Evolutionary conservation across 1,284 basidiomycete genomes (phyloP), one percentile per base, ranked within the genome.

Genomic region (Cryptococcus sp.): DNA sequence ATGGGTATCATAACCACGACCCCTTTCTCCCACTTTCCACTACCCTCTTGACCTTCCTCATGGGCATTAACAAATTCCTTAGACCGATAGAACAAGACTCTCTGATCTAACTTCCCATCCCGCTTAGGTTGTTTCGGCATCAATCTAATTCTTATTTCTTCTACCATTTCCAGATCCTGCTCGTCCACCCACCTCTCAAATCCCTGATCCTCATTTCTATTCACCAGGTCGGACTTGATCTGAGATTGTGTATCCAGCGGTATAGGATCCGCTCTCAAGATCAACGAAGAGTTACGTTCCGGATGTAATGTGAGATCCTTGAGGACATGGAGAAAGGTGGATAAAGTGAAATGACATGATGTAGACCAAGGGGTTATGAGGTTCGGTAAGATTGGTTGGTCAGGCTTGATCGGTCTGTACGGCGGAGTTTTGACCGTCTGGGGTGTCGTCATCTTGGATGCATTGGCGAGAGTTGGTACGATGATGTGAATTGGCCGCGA

Each of bases 281-380:
- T 74, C 23, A 71, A 55, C 22, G 59, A 55, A 13, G 71, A 71
- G 54, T 75, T 72, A 9, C 69, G 65, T 52, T 76, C 75, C 1
- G 75, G 73, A 53, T 75, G 73, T 2, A 69, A 54, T 10, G 60
- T 51, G 7, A 69, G 61, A 21, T 65, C 59, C 46, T 66, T 64
- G 31, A 69, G 54, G 0, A 64, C 63, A 1, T 63, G 46, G 24
- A 72, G 53, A 53, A 72, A 73, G 32, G 59, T 47, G 34, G 59
- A 47, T 16, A 64, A 56, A 13, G 57, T 52, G 50, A 71, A 73
- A 52, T 71, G 63, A 23, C 64, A 64, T 18, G 61, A 56, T 3
- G 62, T 52, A 2, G 56, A 7, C 36, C 36, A 39, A 14, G 36
- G 36, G 16, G 14, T 7, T 16, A 16, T n/a, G 16, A 39, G 36